A percentile compares a stretch with the other conserved stretches of the same genome.
These are phyloP conservation scores for Macaranga tanarius DNA, from an alignment of 441 rosid genomes.

Conservation along the genomic window DNA sequence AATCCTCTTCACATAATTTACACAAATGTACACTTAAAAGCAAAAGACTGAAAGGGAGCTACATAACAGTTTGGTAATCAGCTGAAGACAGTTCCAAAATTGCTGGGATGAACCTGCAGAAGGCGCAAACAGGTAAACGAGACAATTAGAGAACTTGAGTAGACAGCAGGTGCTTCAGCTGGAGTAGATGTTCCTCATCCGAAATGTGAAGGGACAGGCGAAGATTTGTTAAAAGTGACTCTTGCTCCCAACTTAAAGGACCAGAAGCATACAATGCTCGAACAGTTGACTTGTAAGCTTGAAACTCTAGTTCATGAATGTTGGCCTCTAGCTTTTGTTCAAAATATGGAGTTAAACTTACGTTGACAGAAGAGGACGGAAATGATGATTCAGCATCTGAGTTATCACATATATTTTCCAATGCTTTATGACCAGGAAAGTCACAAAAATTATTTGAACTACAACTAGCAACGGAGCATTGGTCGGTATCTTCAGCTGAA, in stretches of 20 bases:
- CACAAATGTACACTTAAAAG: slow-evolving; percentile 14
- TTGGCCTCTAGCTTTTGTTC: slow-evolving; percentile 38
- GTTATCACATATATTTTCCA: slow-evolving; percentile 31
- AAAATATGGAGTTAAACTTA: slow-evolving; percentile 16
- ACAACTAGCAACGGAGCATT: slow-evolving; percentile 71
- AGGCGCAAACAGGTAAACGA: neutral
- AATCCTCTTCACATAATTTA: slow-evolving; percentile 7
- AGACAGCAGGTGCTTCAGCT: slow-evolving; percentile 57
- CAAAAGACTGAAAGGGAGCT: neutral
- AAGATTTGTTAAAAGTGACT: slow-evolving; percentile 60
- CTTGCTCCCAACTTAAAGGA: slow-evolving; percentile 78
- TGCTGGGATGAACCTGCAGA: neutral
- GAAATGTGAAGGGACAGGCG: slow-evolving; percentile 63
- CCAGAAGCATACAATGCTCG: slow-evolving; percentile 65
- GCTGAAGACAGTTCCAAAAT: slow-evolving; percentile 9
- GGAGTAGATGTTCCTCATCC: slow-evolving; percentile 64
- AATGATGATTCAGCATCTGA: slow-evolving; percentile 55
- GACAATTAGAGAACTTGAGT: slow-evolving; percentile 28
- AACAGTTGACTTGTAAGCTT: slow-evolving; percentile 51
- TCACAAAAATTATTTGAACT: slow-evolving; percentile 38
- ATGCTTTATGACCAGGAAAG: slow-evolving; percentile 12
- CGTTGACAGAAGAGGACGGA: slow-evolving; percentile 30
- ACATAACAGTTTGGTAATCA: neutral
- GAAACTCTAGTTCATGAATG: slow-evolving; percentile 60
- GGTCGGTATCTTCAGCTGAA: slow-evolving; percentile 27